phyloP scores from a whole-genome alignment of 1,284 basidiomycete genomes.

The Tilletia setariae region DNA sequence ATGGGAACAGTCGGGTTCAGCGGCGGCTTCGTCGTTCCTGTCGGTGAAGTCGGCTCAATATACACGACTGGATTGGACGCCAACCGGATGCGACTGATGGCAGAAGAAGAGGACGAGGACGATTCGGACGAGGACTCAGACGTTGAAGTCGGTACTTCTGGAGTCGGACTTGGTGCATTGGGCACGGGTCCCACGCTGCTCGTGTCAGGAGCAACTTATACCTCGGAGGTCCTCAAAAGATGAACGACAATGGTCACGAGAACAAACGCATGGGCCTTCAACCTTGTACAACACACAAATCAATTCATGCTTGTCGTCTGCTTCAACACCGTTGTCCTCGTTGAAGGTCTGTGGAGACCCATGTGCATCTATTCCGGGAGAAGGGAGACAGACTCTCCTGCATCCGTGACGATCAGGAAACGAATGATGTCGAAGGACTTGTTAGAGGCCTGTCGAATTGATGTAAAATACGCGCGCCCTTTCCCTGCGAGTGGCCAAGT shows the following conservation, averaged over 20 bases:
- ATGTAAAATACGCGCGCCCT: conserved; percentile 44
- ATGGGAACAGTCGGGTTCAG: too few species aligned
- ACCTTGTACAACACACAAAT: too few species aligned
- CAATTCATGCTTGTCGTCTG: too few species aligned
- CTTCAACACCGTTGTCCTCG: too few species aligned
- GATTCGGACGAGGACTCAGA: conserved; percentile 6
- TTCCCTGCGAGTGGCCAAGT: background rate
- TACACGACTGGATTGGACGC: too few species aligned
- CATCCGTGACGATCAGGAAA: conserved; percentile 36
- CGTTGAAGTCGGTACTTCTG: background rate
- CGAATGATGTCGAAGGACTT: conserved; percentile 39
- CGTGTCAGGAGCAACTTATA: background rate
- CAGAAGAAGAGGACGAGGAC: conserved; percentile 5
- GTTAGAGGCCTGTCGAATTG: conserved; percentile 29
- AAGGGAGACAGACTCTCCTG: conserved; percentile 23
- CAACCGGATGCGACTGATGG: background rate
- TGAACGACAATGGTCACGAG: background rate
- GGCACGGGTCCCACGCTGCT: background rate
- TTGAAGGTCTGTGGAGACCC: too few species aligned
- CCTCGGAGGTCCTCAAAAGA: background rate
- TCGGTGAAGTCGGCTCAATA: too few species aligned
- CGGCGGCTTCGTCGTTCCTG: too few species aligned
- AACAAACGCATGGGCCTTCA: background rate
- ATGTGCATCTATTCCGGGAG: conserved; percentile 14
- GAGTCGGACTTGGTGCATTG: background rate